These are phyloP conservation scores for Cutaneotrichosporon sp. DNA, from an alignment of 1,284 basidiomycete genomes.

Conservation along the genomic window DNA sequence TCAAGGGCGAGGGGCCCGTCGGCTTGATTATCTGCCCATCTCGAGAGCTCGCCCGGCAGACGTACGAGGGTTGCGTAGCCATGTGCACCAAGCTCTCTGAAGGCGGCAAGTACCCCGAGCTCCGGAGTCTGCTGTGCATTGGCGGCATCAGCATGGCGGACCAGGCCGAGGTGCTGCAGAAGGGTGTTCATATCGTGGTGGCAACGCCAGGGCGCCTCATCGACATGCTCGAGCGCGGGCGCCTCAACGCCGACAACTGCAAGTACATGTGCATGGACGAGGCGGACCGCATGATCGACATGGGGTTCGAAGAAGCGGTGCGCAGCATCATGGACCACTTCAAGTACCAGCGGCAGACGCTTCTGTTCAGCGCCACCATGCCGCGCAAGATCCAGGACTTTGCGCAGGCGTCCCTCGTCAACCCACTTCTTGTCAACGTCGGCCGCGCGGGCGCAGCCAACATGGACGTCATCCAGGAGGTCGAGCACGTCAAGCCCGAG, in stretches of 20 bases:
- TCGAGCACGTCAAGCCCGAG: constrained; percentile 99
- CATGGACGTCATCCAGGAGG: constrained; percentile 93
- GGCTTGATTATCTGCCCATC: constrained; percentile 95
- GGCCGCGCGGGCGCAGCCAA: constrained; percentile 98
- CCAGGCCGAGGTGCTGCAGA: constrained; percentile 83
- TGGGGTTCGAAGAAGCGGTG: constrained; percentile 98
- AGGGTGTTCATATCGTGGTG: constrained; percentile 82
- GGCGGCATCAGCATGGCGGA: constrained; percentile 98
- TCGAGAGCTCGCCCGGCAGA: constrained; percentile 90
- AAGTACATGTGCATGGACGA: constrained; percentile 98
- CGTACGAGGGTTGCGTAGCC: constrained; percentile 86
- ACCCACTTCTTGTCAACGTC: constrained; percentile 93
- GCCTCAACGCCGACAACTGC: constrained; percentile 87
- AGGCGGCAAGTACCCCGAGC: constrained; percentile 73
- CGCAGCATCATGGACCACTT: constrained; percentile 98
- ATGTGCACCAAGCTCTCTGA: constrained; percentile 83
- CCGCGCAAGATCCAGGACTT: constrained; percentile 98
- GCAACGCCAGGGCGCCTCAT: constrained; percentile 61
- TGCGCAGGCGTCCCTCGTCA: constrained; percentile 89
- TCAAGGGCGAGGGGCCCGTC: constrained; percentile 91
- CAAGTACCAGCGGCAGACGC: constrained; percentile 95
- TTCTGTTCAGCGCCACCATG: constrained; percentile 99
- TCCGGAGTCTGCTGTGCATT: constrained; percentile 89
- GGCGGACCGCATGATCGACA: constrained; percentile 98
- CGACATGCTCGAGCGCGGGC: constrained; percentile 76